Base-by-base conservation (phyloP, 2,329 filamentous ascomycete genomes). In the Epichloe amarillans region DNA sequence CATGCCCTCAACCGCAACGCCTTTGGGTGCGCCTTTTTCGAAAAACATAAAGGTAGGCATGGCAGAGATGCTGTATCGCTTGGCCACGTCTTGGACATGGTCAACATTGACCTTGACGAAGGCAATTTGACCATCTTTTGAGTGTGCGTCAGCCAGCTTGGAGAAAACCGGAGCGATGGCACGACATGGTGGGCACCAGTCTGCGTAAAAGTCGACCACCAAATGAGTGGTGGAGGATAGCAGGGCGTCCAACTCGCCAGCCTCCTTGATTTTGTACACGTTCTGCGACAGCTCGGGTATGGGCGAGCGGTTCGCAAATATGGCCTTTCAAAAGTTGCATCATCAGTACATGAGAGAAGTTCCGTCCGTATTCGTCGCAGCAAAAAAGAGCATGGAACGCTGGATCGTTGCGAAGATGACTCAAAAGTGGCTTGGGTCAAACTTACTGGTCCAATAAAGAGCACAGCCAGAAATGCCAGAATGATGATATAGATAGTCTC, bases 1-100 rank as follows among this genome's bases (percentile, higher is more conserved):
- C 5, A 63, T 49, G 3, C 62, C 61, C 42, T 64, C 58, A n/a
- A 64, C 63, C 14, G 54, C 59, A 42, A 64, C 62, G 47, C 58
- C 60, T 49, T 55, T 54, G 6, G 60, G 60, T 67, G 84, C 68
- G 57, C 85, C 88, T 57, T 84, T 77, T 77, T 90, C 88, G 81
- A 91, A 95, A 65, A 95, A 72, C 51, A 86, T 62, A 70, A 97
- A 96, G 15, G 88, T 95, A 47, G 91, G 91, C 91, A 97, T 96
- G 67, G 90, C 88, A 61, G 85, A 82, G 67, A 97, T 78, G 57
- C 79, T 78, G 59, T 93, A 83, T 61, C 89, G 80, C 61, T 82
- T 76, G 30, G 88, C 57, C 26, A 60, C 52, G 51, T 37, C 50
- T n/a, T 61, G 52, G 23, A 63, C 50, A 19, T 50, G 55, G 47